phyloP scores from a whole-genome alignment of 2,329 filamentous ascomycete species.

The Diaporthe aspalathi region DNA sequence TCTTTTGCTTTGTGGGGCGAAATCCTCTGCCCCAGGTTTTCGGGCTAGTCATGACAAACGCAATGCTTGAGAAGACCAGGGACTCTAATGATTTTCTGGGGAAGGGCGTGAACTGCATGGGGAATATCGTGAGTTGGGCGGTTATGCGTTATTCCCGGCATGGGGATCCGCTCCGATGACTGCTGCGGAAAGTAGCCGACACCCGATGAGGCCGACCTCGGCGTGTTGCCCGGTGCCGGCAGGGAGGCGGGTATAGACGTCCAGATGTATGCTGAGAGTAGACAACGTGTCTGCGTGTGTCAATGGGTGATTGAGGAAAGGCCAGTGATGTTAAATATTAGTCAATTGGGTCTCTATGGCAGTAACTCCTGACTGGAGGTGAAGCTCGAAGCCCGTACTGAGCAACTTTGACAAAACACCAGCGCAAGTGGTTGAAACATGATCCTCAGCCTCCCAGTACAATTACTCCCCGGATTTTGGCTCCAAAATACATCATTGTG shows the following conservation, averaged over 20 bases:
- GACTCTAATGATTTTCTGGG: neutral
- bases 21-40: conserved; percentile 2
- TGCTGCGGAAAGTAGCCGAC: no score
- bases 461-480: conserved; percentile 11
- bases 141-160: no score
- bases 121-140: neutral
- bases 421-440: conserved; percentile 3
- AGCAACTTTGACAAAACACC: neutral
- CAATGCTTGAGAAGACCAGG: neutral
- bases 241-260: neutral
- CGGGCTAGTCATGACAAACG: conserved; percentile 15
- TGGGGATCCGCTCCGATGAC: no score
- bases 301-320: neutral
- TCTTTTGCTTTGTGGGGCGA: conserved; percentile 2
- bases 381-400: neutral
- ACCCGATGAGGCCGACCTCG: conserved; percentile 32
- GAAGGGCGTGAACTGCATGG: conserved; percentile 20
- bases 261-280: neutral
- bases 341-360: neutral
- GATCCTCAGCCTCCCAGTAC: neutral
- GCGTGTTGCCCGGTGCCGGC: neutral
- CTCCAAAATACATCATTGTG: conserved; percentile 32
- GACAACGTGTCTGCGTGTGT: neutral
- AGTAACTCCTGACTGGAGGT: neutral
- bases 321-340: neutral